Percentiles rank a stretch among this genome's conserved stretches.
Conservation (phyloP, 805 yeast genomes). For the Priceomyces medius region DNA sequence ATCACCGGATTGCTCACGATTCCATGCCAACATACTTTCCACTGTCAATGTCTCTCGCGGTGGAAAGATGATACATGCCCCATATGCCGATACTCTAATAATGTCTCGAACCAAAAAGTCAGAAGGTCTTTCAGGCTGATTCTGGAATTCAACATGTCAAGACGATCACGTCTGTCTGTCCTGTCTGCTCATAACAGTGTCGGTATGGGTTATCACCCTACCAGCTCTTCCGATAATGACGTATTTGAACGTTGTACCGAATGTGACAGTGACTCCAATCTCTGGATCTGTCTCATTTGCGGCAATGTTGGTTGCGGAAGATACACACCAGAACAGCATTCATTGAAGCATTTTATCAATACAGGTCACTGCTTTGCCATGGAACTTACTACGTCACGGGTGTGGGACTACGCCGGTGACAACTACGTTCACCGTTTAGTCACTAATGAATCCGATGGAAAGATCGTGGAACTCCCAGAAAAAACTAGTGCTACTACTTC, state of each 20-base stretch:
- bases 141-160: conserved; percentile 24
- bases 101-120: conserved; percentile 33
- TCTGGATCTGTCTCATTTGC: conserved; percentile 89
- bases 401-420: conserved; percentile 94
- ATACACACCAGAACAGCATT: conserved; percentile 77
- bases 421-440: conserved; percentile 83
- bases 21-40: conserved; percentile 92
- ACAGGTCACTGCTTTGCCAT: conserved; percentile 89
- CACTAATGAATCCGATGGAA: conserved; percentile 86
- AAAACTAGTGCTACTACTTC: conserved; percentile 15
- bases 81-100: conserved; percentile 76
- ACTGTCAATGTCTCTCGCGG: conserved; percentile 80
- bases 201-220: neutral
- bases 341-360: conserved; percentile 72
- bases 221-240: conserved; percentile 5
- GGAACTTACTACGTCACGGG: conserved; percentile 81
- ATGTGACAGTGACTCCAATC: conserved; percentile 59
- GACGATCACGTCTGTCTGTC: conserved; percentile 5
- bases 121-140: conserved; percentile 33
- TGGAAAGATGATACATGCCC: conserved; percentile 94
- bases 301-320: conserved; percentile 93
- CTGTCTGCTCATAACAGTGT: conserved; percentile 2
- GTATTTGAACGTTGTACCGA: conserved; percentile 43
- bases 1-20: conserved; percentile 81
- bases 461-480: conserved; percentile 70